phyloP scores from a whole-genome alignment of 257 asterid species.

The Capsicum chinense region DNA sequence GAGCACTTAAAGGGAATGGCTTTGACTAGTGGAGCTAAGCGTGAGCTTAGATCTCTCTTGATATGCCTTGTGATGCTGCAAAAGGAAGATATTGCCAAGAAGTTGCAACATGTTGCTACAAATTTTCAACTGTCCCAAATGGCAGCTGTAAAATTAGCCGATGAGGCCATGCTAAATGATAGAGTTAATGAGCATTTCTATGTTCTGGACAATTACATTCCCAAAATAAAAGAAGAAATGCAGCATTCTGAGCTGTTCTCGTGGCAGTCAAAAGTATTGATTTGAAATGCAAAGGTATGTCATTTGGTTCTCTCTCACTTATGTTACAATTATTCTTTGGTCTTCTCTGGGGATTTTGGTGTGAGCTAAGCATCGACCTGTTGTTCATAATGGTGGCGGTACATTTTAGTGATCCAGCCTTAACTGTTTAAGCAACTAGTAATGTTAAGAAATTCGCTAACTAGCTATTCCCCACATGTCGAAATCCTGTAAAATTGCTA shows the following conservation, averaged over 20 bases:
- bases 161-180: constrained; percentile 54
- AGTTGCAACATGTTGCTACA: constrained; percentile 64
- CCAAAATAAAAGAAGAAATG: constrained; percentile 51
- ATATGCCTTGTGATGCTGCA: constrained; percentile 75
- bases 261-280: constrained; percentile 70
- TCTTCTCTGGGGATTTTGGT: constrained; percentile 10
- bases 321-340: neutral
- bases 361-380: neutral
- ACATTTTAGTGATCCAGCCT: neutral
- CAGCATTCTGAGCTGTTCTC: constrained; percentile 66
- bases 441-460: neutral
- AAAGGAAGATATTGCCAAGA: constrained; percentile 73
- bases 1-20: constrained; percentile 91
- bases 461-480: neutral
- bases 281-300: constrained; percentile 37
- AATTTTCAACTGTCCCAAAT: constrained; percentile 82
- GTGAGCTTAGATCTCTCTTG: constrained; percentile 70
- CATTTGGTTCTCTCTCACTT: neutral
- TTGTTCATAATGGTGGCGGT: neutral
- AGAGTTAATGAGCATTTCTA: constrained; percentile 55
- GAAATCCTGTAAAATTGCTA: neutral
- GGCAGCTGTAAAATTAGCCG: constrained; percentile 78
- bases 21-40: constrained; percentile 69
- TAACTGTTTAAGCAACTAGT: neutral
- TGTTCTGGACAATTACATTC: constrained; percentile 60